Evolutionary conservation across 179 eudicot genomes (phyloP), one percentile per base, ranked within the genome.

Genomic region (Silene vulgaris): DNA sequence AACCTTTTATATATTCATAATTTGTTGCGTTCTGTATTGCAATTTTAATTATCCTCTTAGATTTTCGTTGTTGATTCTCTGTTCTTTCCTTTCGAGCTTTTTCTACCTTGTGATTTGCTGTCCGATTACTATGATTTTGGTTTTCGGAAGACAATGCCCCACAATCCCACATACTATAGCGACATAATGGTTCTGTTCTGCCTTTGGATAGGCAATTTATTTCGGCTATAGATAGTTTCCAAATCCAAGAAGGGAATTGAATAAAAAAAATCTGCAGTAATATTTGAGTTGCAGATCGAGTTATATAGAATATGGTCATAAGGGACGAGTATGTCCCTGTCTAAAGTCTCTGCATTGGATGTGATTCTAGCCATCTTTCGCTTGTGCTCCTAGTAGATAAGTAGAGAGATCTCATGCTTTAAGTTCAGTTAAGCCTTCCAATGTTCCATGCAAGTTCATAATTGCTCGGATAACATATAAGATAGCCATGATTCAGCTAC

Each of bases 401-500:
- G 74, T 52, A 69, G 29, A 69, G 63, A 52, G 29, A 71, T 26
- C 5, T 20, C 37, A 23, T 70, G 73, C n/a, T 26, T n/a, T 68
- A 40, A 16, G 45, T 20, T 40, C 28, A 68, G 54, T 37, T 68
- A 13, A 45, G 32, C 20, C 20, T 71, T 54, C 23, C 20, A 52
- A 17, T 7, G 20, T 45, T 32, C 21, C 14, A 45, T 69, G 23
- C 72, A 12, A 30, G 52, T 17, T 57, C 57, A 60, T 20, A 5
- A 30, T 2, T 63, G 40, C 11, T 52, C 4, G 76, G 14, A 8
- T 5, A 13, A 14, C 9, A 16, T 48, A 72, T 45, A 71, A 72
- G 72, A 65, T 65, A 54, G 30, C 68, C 32, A 64, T 57, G 75
- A 75, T 56, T 72, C 37, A 19, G 26, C 71, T 65, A 26, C 59